Evolutionary conservation across 75 land plant species (phyloP).

Genomic region (Selaginella moellendorffii): DNA sequence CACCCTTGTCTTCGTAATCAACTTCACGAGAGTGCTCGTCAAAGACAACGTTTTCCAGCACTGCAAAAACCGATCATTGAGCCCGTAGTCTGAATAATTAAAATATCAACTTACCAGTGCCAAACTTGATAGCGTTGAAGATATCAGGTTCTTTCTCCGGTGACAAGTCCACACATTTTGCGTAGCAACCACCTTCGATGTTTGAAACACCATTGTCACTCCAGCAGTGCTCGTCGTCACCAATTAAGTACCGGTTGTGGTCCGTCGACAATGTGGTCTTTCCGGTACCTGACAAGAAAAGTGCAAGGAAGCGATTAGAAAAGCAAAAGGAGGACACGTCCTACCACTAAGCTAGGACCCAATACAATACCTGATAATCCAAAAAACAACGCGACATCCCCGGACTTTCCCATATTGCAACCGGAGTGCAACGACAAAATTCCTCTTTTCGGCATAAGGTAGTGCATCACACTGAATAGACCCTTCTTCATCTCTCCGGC

Average conservation of each 20-base stretch:
- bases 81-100: background rate
- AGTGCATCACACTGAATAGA: constrained; percentile 27
- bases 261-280: constrained; percentile 28
- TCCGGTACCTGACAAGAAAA: constrained; percentile 18
- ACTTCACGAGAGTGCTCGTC: constrained; percentile 37
- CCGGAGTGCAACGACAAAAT: constrained; percentile 24
- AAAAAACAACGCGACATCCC: constrained; percentile 28
- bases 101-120: constrained; percentile 16
- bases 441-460: constrained; percentile 28
- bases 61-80: constrained; percentile 12
- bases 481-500: constrained; percentile 31
- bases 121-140: constrained; percentile 26
- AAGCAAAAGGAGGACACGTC: background rate
- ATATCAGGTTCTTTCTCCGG: constrained; percentile 26
- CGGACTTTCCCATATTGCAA: constrained; percentile 24
- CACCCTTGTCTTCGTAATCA: constrained; percentile 32
- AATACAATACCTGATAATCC: constrained; percentile 23
- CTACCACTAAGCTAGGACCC: background rate
- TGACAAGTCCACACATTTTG: constrained; percentile 23
- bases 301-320: background rate
- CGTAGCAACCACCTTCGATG: constrained; percentile 27
- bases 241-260: constrained; percentile 19
- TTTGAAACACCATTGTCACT: constrained; percentile 24
- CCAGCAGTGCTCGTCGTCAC: constrained; percentile 29
- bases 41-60: constrained; percentile 36